Evolutionary conservation across 2,329 filamentous ascomycete species (phyloP), one percentile per base, ranked within the genome.

Genomic region (Aspergillus amoenus): DNA sequence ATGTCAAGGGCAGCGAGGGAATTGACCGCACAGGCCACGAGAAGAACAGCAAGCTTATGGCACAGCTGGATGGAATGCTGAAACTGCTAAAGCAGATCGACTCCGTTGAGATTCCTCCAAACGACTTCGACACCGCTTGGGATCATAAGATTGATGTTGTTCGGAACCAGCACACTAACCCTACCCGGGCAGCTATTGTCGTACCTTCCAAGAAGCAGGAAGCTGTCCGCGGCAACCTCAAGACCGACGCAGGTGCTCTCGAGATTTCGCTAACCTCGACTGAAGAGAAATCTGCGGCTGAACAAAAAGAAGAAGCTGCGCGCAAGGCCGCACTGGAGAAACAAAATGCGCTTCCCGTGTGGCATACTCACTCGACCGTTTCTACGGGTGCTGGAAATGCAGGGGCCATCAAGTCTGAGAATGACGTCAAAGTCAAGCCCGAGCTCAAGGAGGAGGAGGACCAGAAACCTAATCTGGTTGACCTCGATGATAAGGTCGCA

Each of bases 341-440:
- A 57, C 79, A 82, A 63, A 83, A 82, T 49, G 76, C 76, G 5
- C 70, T 82, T 9, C 81, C 81, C 0, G 77, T 79, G 15, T 83
- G 81, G 81, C 78, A 82, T 61, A 82, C 79, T 7, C 76, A 79
- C 49, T 80, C 78, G 41, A 81, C 79, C 0, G 78, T 81, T 32
- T 72, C 74, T 39, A 67, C 67, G 3, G 59, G 55, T 5, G 64
- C 67, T 18, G 59, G 61, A 39, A 68, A 64, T 30, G 50, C 64
- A 27, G 64, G 65, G 12, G 60, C 65, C 22, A 40, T 65, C 48
- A 75, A 75, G 60, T 63, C 61, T 13, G 73, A 73, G 18, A 46
- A 63, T 2, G 74, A 73, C 32, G 49, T 64, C 40, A 56, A 67
- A 53, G 59, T 73, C n/a, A 77, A 77, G 40, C 59, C 72, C n/a